Base-by-base conservation (phyloP, 192 early-diverging fungal genomes). In the Linnemannia schmuckeri region DNA sequence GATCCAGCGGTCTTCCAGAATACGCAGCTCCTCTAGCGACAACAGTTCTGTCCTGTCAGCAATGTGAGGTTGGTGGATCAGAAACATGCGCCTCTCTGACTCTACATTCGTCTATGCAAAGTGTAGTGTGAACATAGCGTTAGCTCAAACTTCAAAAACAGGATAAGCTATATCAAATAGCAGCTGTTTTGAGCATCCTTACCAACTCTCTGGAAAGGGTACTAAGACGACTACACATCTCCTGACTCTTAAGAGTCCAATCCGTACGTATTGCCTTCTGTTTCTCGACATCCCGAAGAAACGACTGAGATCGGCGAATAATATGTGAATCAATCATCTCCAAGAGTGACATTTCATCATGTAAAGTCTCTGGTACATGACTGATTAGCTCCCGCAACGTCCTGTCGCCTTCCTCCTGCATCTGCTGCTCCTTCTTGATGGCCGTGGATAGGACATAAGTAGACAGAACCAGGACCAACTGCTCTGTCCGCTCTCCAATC, bases 401-500 rank as follows among this genome's bases (percentile, higher is more conserved):
- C 27, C n/a, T 76, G 37, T 77, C 55, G 9, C 61, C 49, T 0
- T 72, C 68, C 7, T 37, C 47, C 20, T 24, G 75, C 17, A 30
- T 0, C 46, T 35, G 24, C n/a, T 41, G 61, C 24, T 81, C 79
- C 4, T 75, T 20, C 18, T 52, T 61, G 27, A 80, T 46, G 22
- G 69, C 72, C 0, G 40, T 76, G 0, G 85, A 77, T 10, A 87
- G 66, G 3, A 87, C 80, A 69, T 81, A 78, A 5, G 79, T 87
- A 9, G 85, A 87, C 2, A 87, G 79, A 24, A 81, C 57, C 72
- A 87, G 40, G 10, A 87, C 70, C 72, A 87, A 41, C 68, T 81
- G 79, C 22, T 87, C 85, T 73, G 66, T 81, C 40, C 85, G 46
- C 33, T 81, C 85, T 0, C 85, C 85, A 30, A 87, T 87, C 18